Percentiles rank a stretch among this genome's conserved stretches.
These are phyloP conservation scores for Penicillium flavigenum DNA, from an alignment of 495 filamentous ascomycete genomes.

Conservation along the genomic window DNA sequence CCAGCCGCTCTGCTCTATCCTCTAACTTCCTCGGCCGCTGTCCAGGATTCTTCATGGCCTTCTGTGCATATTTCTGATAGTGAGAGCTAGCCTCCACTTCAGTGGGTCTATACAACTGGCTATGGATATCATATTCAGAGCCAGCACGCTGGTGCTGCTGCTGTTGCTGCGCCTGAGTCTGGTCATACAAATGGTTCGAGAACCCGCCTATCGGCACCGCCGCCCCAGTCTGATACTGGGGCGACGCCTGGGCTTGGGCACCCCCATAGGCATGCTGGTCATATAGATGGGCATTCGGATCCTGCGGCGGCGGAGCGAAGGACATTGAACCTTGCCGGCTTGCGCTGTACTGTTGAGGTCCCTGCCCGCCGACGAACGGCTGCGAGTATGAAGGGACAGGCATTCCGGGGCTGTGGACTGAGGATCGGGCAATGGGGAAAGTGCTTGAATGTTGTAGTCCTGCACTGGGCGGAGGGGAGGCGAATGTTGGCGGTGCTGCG, in stretches of 20 bases:
- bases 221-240: constrained; percentile 19
- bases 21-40: constrained; percentile 61
- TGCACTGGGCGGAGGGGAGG: constrained; percentile 42
- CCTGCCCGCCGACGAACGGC: constrained; percentile 26
- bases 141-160: constrained; percentile 22
- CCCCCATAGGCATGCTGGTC: constrained; percentile 21
- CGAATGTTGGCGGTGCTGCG: constrained; percentile 29
- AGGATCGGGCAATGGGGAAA: constrained; percentile 23
- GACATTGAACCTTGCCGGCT: constrained; percentile 29
- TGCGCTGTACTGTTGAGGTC: constrained; percentile 20
- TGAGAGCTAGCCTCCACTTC: constrained; percentile 54
- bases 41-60: constrained; percentile 50
- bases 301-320: constrained; percentile 47
- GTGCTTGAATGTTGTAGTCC: constrained; percentile 31
- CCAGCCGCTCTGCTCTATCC: constrained; percentile 63
- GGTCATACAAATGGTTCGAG: constrained; percentile 56
- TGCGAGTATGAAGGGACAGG: constrained; percentile 34
- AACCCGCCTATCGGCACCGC: constrained; percentile 48
- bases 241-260: constrained; percentile 23
- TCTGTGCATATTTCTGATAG: constrained; percentile 49
- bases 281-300: constrained; percentile 47
- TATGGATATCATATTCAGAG: constrained; percentile 66
- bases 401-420: constrained; percentile 29
- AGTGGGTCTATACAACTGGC: constrained; percentile 74
- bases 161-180: constrained; percentile 33